These are phyloP conservation scores for Gnomoniopsis sp. DNA, from an alignment of 2,329 filamentous ascomycete genomes.

Conservation along the genomic window DNA sequence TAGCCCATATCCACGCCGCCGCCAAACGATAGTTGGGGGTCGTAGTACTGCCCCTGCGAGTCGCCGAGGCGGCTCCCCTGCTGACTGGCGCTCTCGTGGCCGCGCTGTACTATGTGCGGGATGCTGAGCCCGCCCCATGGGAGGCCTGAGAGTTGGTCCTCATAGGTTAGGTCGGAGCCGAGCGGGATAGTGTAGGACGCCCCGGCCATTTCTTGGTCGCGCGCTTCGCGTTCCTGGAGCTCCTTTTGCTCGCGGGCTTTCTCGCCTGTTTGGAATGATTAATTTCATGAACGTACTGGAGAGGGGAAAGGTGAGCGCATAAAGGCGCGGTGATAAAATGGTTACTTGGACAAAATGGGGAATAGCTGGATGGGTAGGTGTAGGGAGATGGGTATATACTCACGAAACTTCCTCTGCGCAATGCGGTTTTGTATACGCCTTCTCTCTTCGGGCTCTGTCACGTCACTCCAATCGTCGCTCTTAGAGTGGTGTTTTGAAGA, in stretches of 20 bases:
- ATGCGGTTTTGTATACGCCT: constrained; percentile 74
- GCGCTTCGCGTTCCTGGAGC: constrained; percentile 57
- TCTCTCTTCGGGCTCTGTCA: constrained; percentile 68
- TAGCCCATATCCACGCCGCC: not conserved
- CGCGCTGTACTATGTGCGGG: constrained; percentile 47
- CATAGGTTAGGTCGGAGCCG: constrained; percentile 50
- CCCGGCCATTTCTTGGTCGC: constrained; percentile 61
- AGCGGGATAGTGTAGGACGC: constrained; percentile 62
- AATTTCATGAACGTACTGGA: not conserved
- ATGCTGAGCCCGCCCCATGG: constrained; percentile 71
- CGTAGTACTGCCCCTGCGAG: constrained; percentile 14
- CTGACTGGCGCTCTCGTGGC: constrained; percentile 42
- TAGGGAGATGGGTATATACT: constrained; percentile 27
- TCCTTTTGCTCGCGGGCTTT: constrained; percentile 68
- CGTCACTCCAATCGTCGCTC: constrained; percentile 64
- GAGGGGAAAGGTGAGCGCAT: not conserved
- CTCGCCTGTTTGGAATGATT: constrained; percentile 51
- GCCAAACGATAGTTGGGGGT: constrained; percentile 5
- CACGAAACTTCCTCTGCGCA: constrained; percentile 74
- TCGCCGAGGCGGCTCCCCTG: not conserved
- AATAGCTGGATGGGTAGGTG: not conserved
- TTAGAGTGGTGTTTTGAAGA: constrained; percentile 37
- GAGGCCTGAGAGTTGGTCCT: constrained; percentile 58
- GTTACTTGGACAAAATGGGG: too few species aligned
- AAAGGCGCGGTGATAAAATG: not conserved